Conservation (phyloP, 1,139 yeast genomes). For the Taphrina sp. region DNA sequence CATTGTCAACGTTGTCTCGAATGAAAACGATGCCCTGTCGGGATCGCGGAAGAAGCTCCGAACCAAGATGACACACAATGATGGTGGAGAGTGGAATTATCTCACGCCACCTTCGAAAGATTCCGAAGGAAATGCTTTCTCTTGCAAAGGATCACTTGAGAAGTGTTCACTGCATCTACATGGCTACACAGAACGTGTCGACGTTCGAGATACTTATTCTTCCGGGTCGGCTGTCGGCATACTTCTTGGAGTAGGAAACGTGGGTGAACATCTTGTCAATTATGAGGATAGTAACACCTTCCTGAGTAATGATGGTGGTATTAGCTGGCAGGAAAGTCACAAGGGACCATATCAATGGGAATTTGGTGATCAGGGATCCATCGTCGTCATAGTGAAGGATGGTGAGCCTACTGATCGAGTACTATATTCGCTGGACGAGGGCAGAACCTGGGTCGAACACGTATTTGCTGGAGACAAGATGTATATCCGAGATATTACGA, state of each 20-base stretch:
- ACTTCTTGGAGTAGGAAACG: slow-evolving; percentile 85
- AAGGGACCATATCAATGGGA: slow-evolving; percentile 88
- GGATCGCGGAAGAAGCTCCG: slow-evolving; percentile 56
- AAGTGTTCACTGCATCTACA: slow-evolving; percentile 82
- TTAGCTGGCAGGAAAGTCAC: slow-evolving; percentile 75
- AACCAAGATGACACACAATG: slow-evolving; percentile 79
- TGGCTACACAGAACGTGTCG: slow-evolving; percentile 85
- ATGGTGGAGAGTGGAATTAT: slow-evolving; percentile 84
- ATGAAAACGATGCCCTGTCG: slow-evolving; percentile 49
- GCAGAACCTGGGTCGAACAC: slow-evolving; percentile 68
- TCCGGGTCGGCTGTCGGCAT: slow-evolving; percentile 88
- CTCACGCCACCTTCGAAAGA: slow-evolving; percentile 62
- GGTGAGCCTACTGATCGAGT: slow-evolving; percentile 58
- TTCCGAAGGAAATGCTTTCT: slow-evolving; percentile 58
- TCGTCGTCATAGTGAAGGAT: slow-evolving; percentile 67
- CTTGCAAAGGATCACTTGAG: slow-evolving; percentile 51
- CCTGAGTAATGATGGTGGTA: slow-evolving; percentile 82
- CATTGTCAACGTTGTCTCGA: slow-evolving; percentile 65
- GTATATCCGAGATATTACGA: slow-evolving; percentile 68
- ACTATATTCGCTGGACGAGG: slow-evolving; percentile 73
- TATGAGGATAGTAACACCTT: slow-evolving; percentile 63
- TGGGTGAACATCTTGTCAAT: slow-evolving; percentile 62
- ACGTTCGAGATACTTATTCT: slow-evolving; percentile 77
- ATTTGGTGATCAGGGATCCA: slow-evolving; percentile 90
- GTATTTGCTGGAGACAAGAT: slow-evolving; percentile 61